Conservation (phyloP, 768 basidiomycete species). For the Strobilomyces confusus region DNA sequence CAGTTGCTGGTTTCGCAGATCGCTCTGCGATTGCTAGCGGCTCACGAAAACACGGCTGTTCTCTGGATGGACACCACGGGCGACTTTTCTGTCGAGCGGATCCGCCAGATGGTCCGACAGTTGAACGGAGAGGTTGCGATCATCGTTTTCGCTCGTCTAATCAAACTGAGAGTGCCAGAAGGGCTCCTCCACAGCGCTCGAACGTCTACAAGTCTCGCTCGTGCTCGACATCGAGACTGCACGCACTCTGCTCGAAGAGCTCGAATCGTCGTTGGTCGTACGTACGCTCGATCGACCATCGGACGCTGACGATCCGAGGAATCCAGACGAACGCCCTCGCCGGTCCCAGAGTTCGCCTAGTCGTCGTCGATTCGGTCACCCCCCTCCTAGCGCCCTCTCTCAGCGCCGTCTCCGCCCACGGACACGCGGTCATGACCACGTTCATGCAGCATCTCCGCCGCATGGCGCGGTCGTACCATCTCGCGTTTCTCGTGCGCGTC, state of each 20-base stretch:
- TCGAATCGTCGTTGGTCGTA: conserved; percentile 33
- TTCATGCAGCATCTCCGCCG: conserved; percentile 63
- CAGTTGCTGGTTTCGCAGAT: conserved; percentile 62
- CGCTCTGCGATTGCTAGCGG: conserved; percentile 48
- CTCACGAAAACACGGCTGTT: conserved; percentile 35
- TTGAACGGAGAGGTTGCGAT: conserved; percentile 26
- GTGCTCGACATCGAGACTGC: conserved; percentile 58
- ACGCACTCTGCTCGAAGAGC: conserved; percentile 45
- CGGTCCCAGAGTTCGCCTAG: conserved; percentile 32
- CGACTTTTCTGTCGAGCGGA: conserved; percentile 54
- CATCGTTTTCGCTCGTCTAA: neutral
- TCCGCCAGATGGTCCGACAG: conserved; percentile 35
- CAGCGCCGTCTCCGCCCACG: conserved; percentile 64
- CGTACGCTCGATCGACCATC: neutral
- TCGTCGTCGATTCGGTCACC: conserved; percentile 67
- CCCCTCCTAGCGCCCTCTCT: conserved; percentile 60
- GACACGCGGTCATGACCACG: conserved; percentile 69
- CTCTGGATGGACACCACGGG: conserved; percentile 75
- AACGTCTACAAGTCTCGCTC: conserved; percentile 55
- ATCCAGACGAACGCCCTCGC: conserved; percentile 9
- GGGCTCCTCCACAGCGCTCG: conserved; percentile 37
- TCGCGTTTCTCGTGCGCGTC: conserved; percentile 52
- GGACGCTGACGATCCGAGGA: conserved; percentile 2
- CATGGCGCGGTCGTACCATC: conserved; percentile 40
- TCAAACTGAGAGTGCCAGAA: conserved; percentile 17